A percentile compares a stretch with the other conserved stretches of the same genome.
Evolutionary conservation across 1,139 yeast genomes (phyloP).

Genomic region (Yamadazyma atlantica): DNA sequence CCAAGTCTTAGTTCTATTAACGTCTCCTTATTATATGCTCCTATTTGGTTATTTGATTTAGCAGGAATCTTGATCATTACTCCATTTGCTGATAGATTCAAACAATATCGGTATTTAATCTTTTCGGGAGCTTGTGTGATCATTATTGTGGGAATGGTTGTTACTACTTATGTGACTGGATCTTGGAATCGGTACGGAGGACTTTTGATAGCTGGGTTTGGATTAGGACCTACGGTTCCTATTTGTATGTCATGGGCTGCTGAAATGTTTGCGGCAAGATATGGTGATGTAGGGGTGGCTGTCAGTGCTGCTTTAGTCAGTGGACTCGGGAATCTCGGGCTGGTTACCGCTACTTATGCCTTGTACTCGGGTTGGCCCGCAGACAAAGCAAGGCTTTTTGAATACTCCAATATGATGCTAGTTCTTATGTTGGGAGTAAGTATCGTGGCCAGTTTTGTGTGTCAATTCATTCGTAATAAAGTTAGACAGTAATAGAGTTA

Average conservation of each 20-base stretch:
- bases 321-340: constrained; percentile 84
- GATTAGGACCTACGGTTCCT: constrained; percentile 89
- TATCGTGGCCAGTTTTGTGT: constrained; percentile 48
- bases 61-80: constrained; percentile 76
- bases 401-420: constrained; percentile 81
- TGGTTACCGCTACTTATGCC: constrained; percentile 84
- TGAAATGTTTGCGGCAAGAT: constrained; percentile 66
- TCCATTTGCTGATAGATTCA: constrained; percentile 74
- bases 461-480: constrained; percentile 30
- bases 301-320: constrained; percentile 80
- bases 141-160: constrained; percentile 72
- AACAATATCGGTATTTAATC: constrained; percentile 55
- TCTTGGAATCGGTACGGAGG: constrained; percentile 82
- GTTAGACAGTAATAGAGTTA: constrained; percentile 16
- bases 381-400: constrained; percentile 59
- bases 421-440: constrained; percentile 74
- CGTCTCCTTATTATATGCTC: constrained; percentile 77
- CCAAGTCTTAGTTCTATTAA: constrained; percentile 65
- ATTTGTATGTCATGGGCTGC: constrained; percentile 86
- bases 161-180: constrained; percentile 72
- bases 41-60: constrained; percentile 85
- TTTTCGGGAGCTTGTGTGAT: constrained; percentile 63
- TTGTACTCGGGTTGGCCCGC: constrained; percentile 86
- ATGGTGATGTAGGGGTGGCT: constrained; percentile 86
- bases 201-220: constrained; percentile 76